Percentiles rank a stretch among this genome's conserved stretches.
Evolutionary conservation across 179 eudicot genomes (phyloP).

Genomic region (Gypsophila paniculata): DNA sequence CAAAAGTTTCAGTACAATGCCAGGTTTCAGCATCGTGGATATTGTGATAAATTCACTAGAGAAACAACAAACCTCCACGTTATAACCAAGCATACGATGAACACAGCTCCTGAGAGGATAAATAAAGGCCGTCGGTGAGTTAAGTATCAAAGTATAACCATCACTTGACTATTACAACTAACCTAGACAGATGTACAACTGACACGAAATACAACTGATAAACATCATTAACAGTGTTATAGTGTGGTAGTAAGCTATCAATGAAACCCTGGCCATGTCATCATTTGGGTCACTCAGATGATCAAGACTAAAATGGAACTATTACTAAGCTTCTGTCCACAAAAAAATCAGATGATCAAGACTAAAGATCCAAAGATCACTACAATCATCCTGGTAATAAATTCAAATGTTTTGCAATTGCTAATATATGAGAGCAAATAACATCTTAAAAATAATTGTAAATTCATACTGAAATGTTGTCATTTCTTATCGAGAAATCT

Average conservation of each 20-base stretch:
- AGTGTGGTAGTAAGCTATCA: neutral
- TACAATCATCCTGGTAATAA: too few species aligned
- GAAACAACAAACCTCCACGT: constrained; percentile 82
- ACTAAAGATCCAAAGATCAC: neutral
- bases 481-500: too few species aligned
- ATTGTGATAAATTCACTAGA: constrained; percentile 2
- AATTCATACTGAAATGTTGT: too few species aligned
- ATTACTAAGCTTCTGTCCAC: too few species aligned
- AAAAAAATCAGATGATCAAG: neutral
- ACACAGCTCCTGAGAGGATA: constrained; percentile 76
- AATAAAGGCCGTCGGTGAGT: constrained; percentile 11
- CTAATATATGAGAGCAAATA: constrained; percentile 9
- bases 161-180: too few species aligned
- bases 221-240: too few species aligned
- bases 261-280: neutral
- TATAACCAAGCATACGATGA: constrained; percentile 72
- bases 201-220: too few species aligned
- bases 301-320: neutral
- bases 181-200: too few species aligned
- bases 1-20: constrained; percentile 12
- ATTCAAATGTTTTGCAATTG: too few species aligned
- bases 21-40: neutral
- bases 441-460: neutral
- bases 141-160: neutral
- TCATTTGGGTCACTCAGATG: neutral